Conservation (phyloP, 345 rosid genomes). For the Eucalyptus regnans region DNA sequence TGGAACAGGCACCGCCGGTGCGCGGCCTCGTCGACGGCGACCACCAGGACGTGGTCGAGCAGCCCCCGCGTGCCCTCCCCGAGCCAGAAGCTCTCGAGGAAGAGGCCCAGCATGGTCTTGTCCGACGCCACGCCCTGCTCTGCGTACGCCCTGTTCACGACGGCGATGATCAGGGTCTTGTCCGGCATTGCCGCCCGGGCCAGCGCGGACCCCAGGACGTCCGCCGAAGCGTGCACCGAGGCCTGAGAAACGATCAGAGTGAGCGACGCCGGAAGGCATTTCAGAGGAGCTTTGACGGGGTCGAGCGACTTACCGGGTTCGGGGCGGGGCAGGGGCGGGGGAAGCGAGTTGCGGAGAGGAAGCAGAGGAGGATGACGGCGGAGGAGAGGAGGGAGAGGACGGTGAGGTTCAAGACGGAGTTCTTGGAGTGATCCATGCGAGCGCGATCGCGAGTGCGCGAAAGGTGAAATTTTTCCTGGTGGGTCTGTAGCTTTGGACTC, state of each 20-base stretch:
- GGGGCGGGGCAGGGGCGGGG: neutral
- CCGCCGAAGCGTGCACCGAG: neutral
- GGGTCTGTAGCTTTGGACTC: neutral
- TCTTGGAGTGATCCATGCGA: slow-evolving; percentile 9
- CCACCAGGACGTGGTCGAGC: slow-evolving; percentile 41
- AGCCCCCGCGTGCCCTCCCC: slow-evolving; percentile 51
- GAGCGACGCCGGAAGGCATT: neutral
- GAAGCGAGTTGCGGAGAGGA: neutral
- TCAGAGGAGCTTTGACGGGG: neutral
- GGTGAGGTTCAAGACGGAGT: neutral
- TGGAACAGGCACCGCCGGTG: slow-evolving; percentile 50
- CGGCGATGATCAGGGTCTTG: slow-evolving; percentile 49
- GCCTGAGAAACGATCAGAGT: neutral
- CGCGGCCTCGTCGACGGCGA: slow-evolving; percentile 56
- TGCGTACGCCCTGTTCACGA: slow-evolving; percentile 64
- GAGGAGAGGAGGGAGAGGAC: slow-evolving; percentile 15
- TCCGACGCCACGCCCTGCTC: slow-evolving; percentile 23
- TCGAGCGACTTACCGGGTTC: neutral
- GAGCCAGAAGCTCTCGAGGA: slow-evolving; percentile 67
- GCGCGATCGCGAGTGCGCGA: neutral
- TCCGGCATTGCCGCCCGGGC: slow-evolving; percentile 36
- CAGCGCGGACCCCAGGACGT: slow-evolving; percentile 38
- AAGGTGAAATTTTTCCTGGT: neutral
- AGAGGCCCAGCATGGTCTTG: slow-evolving; percentile 55
- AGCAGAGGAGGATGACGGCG: slow-evolving; percentile 18